Evolutionary conservation across 495 filamentous ascomycete genomes (phyloP).

Genomic region (Penicillium samsonianum): DNA sequence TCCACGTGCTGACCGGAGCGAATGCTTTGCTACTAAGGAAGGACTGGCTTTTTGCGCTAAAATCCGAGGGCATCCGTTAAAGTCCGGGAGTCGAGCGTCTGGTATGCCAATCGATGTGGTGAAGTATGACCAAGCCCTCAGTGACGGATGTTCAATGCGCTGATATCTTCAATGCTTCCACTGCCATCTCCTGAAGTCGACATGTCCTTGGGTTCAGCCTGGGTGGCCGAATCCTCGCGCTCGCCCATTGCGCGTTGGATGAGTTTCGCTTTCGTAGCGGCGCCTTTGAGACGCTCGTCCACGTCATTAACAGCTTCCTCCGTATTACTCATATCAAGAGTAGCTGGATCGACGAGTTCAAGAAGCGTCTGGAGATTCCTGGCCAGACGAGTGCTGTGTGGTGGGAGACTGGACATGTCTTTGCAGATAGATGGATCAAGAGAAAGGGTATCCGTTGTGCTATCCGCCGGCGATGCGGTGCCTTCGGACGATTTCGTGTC

Average conservation of each 20-base stretch:
- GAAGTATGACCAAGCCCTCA: conserved; percentile 28
- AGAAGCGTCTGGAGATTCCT: conserved; percentile 73
- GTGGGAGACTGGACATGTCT: conserved; percentile 49
- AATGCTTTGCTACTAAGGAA: not conserved
- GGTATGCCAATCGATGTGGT: not conserved
- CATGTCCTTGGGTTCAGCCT: conserved; percentile 29
- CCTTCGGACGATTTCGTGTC: conserved; percentile 26
- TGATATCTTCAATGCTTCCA: conserved; percentile 59
- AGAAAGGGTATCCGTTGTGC: conserved; percentile 18
- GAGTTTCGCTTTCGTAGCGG: conserved; percentile 76
- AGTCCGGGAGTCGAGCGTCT: not conserved
- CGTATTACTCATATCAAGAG: conserved; percentile 71
- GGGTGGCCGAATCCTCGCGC: conserved; percentile 34
- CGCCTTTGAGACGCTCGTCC: conserved; percentile 79
- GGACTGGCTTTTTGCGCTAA: not conserved
- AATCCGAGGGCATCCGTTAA: not conserved
- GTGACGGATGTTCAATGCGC: conserved; percentile 47
- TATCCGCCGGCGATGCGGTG: conserved; percentile 10
- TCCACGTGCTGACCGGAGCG: not conserved
- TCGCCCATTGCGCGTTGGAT: conserved; percentile 74
- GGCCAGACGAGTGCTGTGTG: conserved; percentile 62
- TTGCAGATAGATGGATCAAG: conserved; percentile 36
- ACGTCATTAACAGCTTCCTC: conserved; percentile 85
- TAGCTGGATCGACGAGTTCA: conserved; percentile 77
- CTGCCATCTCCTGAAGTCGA: conserved; percentile 41